These are phyloP conservation scores for Chlorella sp. DNA, from an alignment of 139 green algal species.

Conservation along the genomic window DNA sequence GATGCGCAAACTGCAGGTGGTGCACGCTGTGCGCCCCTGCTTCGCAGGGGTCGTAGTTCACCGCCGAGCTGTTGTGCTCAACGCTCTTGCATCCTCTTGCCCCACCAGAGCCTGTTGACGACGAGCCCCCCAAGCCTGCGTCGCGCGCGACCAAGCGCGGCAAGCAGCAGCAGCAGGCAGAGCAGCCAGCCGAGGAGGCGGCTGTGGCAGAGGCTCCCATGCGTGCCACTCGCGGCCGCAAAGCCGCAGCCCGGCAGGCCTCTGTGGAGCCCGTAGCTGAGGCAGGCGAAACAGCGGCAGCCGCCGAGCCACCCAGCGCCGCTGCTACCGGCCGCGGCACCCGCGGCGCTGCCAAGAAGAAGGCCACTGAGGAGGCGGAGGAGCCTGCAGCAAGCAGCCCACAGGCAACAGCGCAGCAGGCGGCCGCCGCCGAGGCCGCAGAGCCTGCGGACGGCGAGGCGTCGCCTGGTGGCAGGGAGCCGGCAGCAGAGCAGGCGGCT, in stretches of 20 bases:
- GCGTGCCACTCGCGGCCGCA: background rate
- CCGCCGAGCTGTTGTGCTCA: no score
- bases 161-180: slow-evolving; percentile 15
- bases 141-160: background rate
- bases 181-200: background rate
- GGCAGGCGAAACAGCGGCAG: background rate
- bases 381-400: background rate
- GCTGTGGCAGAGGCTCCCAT: background rate
- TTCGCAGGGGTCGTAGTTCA: no score
- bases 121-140: background rate
- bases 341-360: background rate
- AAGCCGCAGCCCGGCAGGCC: background rate
- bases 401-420: background rate
- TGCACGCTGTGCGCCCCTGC: no score
- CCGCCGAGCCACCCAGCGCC: background rate
- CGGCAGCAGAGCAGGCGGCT: background rate
- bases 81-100: background rate
- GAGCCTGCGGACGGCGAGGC: background rate
- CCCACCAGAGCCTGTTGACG: background rate
- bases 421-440: background rate
- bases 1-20: no score
- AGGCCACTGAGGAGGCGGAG: background rate
- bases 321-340: background rate
- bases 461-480: background rate
- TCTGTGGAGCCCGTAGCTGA: background rate